phyloP scores from a whole-genome alignment of 306 rosid genomes.

The Calophaca sinica region DNA sequence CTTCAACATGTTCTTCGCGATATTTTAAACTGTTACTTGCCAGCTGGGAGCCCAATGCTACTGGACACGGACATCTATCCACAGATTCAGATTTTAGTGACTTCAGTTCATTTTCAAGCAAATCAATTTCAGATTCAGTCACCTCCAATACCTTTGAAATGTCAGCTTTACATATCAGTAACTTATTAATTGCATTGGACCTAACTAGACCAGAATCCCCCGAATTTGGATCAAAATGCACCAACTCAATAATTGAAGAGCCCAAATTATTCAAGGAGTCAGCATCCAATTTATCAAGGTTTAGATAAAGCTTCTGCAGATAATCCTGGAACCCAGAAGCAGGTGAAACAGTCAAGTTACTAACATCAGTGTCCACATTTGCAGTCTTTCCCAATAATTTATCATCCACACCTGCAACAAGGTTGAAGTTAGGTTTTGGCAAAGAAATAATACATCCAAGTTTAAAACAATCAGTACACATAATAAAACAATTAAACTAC shows the following conservation, averaged over 20 bases:
- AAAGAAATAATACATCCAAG: background rate
- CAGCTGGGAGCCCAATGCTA: conserved; percentile 58
- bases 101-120: conserved; percentile 82
- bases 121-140: conserved; percentile 92
- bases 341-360: conserved; percentile 64
- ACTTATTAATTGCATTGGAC: conserved; percentile 72
- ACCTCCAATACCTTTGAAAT: conserved; percentile 85
- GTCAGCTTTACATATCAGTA: conserved; percentile 84
- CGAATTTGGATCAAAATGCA: conserved; percentile 66
- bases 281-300: conserved; percentile 74
- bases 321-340: conserved; percentile 58
- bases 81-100: conserved; percentile 59
- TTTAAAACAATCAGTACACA: background rate
- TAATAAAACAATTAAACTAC: background rate
- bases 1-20: conserved; percentile 52
- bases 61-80: conserved; percentile 53
- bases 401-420: conserved; percentile 78
- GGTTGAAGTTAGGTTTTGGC: conserved; percentile 36
- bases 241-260: conserved; percentile 64
- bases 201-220: conserved; percentile 61
- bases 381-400: conserved; percentile 66
- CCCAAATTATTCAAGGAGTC: conserved; percentile 64
- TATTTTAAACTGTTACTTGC: conserved; percentile 48
- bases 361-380: conserved; percentile 60
- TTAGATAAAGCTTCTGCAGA: conserved; percentile 57